These are phyloP conservation scores for Penicillium sp. DNA, from an alignment of 2,329 filamentous ascomycete genomes.

Conservation along the genomic window DNA sequence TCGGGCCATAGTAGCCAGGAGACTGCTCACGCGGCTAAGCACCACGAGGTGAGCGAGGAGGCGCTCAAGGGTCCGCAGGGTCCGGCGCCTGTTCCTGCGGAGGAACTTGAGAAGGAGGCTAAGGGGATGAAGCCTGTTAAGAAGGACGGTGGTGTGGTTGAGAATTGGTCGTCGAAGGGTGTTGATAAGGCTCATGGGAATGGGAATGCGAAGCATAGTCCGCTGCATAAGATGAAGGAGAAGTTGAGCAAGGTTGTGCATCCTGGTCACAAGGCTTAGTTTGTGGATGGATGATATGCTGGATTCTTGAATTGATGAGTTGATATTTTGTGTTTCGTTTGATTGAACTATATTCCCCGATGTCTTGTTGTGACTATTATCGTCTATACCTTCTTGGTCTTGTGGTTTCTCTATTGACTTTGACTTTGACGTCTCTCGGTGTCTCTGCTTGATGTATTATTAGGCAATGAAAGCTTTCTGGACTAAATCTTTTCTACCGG, in stretches of 20 bases:
- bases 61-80: constrained; percentile 39
- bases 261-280: constrained; percentile 12
- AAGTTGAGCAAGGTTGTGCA: constrained; percentile 32
- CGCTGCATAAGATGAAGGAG: constrained; percentile 33
- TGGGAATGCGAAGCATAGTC: constrained; percentile 23
- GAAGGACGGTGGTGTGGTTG: not conserved
- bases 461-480: constrained; percentile 5
- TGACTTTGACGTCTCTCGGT: not conserved
- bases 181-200: constrained; percentile 10
- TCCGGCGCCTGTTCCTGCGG: constrained; percentile 31
- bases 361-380: not conserved
- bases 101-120: constrained; percentile 39
- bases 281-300: not conserved
- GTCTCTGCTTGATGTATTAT: constrained; percentile 12
- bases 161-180: constrained; percentile 16
- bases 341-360: constrained; percentile 9
- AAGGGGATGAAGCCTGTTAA: constrained; percentile 26
- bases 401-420: not conserved
- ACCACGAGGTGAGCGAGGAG: constrained; percentile 35
- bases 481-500: not conserved
- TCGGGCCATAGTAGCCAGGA: constrained; percentile 13
- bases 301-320: not conserved
- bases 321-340: not conserved
- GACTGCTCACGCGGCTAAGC: not conserved
- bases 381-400: constrained; percentile 4